Evolutionary conservation across 768 basidiomycete genomes (phyloP), one percentile per base, ranked within the genome.

Genomic region (Tricholomella constricta): DNA sequence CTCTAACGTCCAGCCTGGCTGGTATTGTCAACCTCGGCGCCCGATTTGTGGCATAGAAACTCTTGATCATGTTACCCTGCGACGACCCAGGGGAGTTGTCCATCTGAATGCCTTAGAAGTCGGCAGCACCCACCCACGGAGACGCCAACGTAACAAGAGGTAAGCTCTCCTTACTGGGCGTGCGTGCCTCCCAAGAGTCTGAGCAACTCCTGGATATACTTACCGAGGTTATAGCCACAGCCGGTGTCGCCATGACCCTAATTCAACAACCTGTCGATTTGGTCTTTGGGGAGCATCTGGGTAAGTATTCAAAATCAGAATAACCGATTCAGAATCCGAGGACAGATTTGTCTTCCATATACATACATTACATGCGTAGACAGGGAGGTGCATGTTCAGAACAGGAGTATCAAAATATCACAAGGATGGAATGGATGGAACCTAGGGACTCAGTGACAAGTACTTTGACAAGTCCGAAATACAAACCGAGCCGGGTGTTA

Each of bases 21-120:
- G 12, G 22, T 11, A 20, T 12, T 40, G 26, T 42, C 20, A 17
- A 32, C 4, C n/a, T 4, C 32, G 20, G 41, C 41, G 32, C 25
- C 49, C 49, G 49, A 51, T 17, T 51, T 51, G 49, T 51, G 49
- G 49, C 49, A 42, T 31, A 29, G 8, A 50, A 25, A 41, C 20
- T 51, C 29, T 14, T 43, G 42, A 43, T 37, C n/a, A n/a, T n/a
- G n/a, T n/a, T 37, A 19, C 6, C 34, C 9, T 10, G 11, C 34
- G 43, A 23, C 12, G 26, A 29, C 26, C 15, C n/a, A 45, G 14
- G 19, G 43, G 14, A 27, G 15, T 1, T 3, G 14, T n/a, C 17
- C 3, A 4, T 40, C 6, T 40, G 38, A 40, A 23, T 40, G n/a
- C 38, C 38, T 17, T 4, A 11, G 22, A 34, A 48, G 48, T 48